Evolutionary conservation across 495 filamentous ascomycete genomes (phyloP).

Genomic region (Amorphotheca resinae): DNA sequence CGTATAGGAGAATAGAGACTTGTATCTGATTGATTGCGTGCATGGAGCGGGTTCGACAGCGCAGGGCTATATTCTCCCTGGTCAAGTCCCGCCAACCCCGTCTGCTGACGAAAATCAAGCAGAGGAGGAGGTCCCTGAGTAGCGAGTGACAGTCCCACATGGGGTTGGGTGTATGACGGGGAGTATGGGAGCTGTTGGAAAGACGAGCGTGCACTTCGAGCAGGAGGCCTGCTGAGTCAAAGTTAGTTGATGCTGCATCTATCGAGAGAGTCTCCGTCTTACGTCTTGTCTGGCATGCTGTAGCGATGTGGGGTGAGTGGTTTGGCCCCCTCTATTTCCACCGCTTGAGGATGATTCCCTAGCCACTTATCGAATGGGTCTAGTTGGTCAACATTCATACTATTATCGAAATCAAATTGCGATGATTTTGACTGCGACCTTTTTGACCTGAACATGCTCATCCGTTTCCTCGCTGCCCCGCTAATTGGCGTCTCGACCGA

Average conservation of each 20-base stretch:
- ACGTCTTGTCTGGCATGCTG: background rate
- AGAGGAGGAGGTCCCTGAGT: constrained; percentile 8
- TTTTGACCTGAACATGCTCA: constrained; percentile 17
- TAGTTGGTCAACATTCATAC: background rate
- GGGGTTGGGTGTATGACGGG: background rate
- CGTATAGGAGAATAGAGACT: constrained; percentile 14
- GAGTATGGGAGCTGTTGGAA: constrained; percentile 10
- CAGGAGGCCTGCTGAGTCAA: background rate
- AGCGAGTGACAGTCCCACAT: constrained; percentile 16
- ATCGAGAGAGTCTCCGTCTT: background rate
- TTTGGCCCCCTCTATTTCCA: background rate
- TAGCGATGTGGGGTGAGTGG: background rate
- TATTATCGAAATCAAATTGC: background rate
- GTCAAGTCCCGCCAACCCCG: background rate
- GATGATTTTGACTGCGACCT: constrained; percentile 4
- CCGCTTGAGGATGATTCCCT: background rate
- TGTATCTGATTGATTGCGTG: constrained; percentile 11
- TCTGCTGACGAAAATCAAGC: background rate
- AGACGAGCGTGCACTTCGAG: constrained; percentile 8
- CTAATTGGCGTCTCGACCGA: background rate
- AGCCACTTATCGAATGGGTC: constrained; percentile 4
- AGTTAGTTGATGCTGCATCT: constrained; percentile 2
- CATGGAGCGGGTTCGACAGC: background rate
- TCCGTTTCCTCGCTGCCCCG: constrained; percentile 8
- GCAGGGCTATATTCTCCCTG: background rate